phyloP scores from a whole-genome alignment of 176 grass and related monocot genomes.

The Ampelocalamus luodianensis region DNA sequence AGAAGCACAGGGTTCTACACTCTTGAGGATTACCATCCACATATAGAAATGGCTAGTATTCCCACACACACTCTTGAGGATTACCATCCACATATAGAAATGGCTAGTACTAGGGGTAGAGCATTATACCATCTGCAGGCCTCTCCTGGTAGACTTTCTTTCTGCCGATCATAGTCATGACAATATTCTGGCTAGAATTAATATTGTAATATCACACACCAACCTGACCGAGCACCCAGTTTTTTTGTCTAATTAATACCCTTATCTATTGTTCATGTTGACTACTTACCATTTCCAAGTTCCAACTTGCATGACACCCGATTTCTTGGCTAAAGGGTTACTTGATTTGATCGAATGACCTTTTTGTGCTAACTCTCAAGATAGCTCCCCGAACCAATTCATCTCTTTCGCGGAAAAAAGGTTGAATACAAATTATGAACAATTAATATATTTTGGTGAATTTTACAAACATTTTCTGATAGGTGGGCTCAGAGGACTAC shows the following conservation, averaged over 20 bases:
- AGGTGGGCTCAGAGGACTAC: background rate
- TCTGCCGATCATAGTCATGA: constrained; percentile 35
- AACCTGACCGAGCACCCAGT: too few species aligned
- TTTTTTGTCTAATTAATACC: too few species aligned
- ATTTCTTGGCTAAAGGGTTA: background rate
- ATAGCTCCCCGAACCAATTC: background rate
- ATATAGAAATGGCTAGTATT: too few species aligned
- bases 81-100: constrained; percentile 34
- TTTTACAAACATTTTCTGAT: background rate
- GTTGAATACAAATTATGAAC: background rate
- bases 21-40: too few species aligned
- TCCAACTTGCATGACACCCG: background rate
- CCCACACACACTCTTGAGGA: too few species aligned
- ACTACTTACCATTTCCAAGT: background rate
- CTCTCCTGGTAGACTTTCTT: constrained; percentile 28
- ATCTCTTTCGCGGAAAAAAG: background rate
- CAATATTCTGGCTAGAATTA: too few species aligned
- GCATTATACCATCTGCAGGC: constrained; percentile 18
- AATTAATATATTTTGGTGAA: background rate
- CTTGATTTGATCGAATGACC: background rate
- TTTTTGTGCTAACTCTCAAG: background rate
- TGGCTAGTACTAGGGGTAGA: constrained; percentile 8
- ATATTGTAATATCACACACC: too few species aligned
- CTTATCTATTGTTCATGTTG: background rate
- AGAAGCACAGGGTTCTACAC: too few species aligned